Evolutionary conservation across 768 basidiomycete species (phyloP), one percentile per base, ranked within the genome.

Genomic region (Cyclocybe aegerita): DNA sequence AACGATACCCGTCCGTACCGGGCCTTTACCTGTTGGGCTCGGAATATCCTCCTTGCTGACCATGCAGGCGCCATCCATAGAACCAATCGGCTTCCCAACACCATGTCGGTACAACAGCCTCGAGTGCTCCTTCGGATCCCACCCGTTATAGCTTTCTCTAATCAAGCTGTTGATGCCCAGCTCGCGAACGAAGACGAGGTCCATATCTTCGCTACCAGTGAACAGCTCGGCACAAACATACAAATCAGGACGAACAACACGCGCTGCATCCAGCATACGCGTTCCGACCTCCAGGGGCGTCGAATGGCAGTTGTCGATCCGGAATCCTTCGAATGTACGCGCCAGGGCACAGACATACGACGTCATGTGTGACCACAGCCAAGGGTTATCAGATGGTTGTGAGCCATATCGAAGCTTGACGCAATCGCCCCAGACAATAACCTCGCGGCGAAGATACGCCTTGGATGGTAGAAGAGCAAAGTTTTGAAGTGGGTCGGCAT

Each of bases 261-360:
- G 82, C 5, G 95, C 95, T 12, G 86, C 85, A 64, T 99, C 97
- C 33, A 99, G 84, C 75, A 99, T 86, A 39, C 78, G 75, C n/a
- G 87, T 86, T n/a, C 97, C 97, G n/a, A 98, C 93, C 57, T 92
- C 84, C 32, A 98, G 70, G 10, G 97, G 97, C 0, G 97, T 99
- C 3, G 96, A 98, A 70, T 99, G 96, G 55, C 93, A 97, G 64
- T 99, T 99, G 70, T 99, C 97, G 60, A 99, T 88, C 29, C 97
- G 83, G 80, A 99, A 99, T 8, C 97, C 97, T 53, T 98, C 89
- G 64, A 98, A 99, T 7, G 81, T 79, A 35, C 70, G 72, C 0
- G 96, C 97, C 23, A 98, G 85, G 7, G 77, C 76, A 43, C 77
- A 78, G 49, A 94, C 90, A 59, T 99, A 98, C 46, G 75, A 71